A percentile compares a stretch with the other conserved stretches of the same genome.
Evolutionary conservation across 495 filamentous ascomycete genomes (phyloP).

Genomic region (Pyrenula aspistea): DNA sequence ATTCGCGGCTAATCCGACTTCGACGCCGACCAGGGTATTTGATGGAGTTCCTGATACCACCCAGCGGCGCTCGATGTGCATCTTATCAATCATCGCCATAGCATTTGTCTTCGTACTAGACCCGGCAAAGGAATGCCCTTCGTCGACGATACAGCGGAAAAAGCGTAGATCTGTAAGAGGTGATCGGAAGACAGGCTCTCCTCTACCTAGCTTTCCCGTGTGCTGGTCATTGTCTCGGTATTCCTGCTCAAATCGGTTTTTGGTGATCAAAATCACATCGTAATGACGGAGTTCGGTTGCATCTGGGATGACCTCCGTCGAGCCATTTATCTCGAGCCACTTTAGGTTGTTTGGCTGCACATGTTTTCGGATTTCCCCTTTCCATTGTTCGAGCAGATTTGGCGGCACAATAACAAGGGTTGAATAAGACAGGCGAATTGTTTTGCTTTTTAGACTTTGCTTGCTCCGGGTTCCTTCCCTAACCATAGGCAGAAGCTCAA

Average conservation of each 20-base stretch:
- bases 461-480: slow-evolving; percentile 29
- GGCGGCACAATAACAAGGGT: slow-evolving; percentile 48
- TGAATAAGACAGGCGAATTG: slow-evolving; percentile 49
- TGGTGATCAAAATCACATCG: slow-evolving; percentile 73
- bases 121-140: slow-evolving; percentile 71
- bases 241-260: slow-evolving; percentile 57
- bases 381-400: slow-evolving; percentile 44
- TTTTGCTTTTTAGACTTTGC: slow-evolving; percentile 28
- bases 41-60: slow-evolving; percentile 87
- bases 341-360: slow-evolving; percentile 43
- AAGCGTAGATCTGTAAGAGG: slow-evolving; percentile 64
- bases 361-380: slow-evolving; percentile 53
- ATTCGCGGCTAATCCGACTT: slow-evolving; percentile 43
- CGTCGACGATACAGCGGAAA: slow-evolving; percentile 80
- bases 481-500: slow-evolving; percentile 32
- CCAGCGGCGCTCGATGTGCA: slow-evolving; percentile 70
- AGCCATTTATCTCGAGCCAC: slow-evolving; percentile 42
- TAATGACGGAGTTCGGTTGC: slow-evolving; percentile 48
- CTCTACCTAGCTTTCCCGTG: slow-evolving; percentile 8
- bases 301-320: slow-evolving; percentile 43
- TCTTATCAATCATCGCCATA: slow-evolving; percentile 49
- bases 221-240: slow-evolving; percentile 24
- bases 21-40: slow-evolving; percentile 64
- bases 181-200: slow-evolving; percentile 33
- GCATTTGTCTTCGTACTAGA: slow-evolving; percentile 49